phyloP scores from a whole-genome alignment of 179 eudicot genomes.

The Spinacia oleracea region DNA sequence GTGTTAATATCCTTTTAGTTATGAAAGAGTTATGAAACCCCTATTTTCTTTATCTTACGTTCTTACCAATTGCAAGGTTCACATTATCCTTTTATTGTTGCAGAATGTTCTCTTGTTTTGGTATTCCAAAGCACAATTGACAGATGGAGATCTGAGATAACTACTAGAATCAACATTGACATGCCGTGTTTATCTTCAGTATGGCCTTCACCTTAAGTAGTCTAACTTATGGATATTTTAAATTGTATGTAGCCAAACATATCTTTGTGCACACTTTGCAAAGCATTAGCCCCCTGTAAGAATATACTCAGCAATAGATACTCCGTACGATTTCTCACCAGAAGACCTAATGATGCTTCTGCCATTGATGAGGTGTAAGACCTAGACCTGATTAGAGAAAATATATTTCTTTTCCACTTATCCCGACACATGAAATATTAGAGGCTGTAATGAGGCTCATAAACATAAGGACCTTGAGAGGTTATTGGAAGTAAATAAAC shows the following conservation, averaged over 20 bases:
- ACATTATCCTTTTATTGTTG: constrained; percentile 23
- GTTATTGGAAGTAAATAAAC: background rate
- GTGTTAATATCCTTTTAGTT: background rate
- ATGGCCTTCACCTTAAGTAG: constrained; percentile 3
- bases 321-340: background rate
- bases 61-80: background rate
- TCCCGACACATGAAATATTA: background rate
- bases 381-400: background rate
- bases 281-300: background rate
- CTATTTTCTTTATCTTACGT: background rate
- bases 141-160: constrained; percentile 35
- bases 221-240: background rate
- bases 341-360: background rate
- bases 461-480: background rate
- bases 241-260: background rate
- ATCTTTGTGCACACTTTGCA: background rate
- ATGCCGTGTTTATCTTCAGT: constrained; percentile 38
- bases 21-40: background rate
- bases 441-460: background rate
- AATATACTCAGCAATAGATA: background rate
- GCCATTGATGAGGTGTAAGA: constrained; percentile 8
- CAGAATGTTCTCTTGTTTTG: constrained; percentile 36
- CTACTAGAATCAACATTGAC: constrained; percentile 38
- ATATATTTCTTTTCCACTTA: background rate
- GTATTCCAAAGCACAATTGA: constrained; percentile 32